phyloP scores from a whole-genome alignment of 2,329 filamentous ascomycete genomes.

The Arthroderma sp. region DNA sequence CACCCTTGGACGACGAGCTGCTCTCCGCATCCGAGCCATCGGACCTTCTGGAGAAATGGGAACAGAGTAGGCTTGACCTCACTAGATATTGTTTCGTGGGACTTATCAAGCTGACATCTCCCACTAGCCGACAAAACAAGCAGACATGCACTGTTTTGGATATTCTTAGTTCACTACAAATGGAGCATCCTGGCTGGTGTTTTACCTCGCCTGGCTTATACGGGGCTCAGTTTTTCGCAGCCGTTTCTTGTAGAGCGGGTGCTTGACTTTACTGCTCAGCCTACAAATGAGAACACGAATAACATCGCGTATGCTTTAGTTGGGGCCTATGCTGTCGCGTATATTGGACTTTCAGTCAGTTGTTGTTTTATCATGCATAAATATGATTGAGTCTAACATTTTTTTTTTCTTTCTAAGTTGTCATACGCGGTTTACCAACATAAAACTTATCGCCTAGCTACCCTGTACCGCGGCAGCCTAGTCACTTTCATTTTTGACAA shows the following conservation, averaged over 20 bases:
- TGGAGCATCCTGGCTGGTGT: background rate
- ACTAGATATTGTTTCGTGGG: background rate
- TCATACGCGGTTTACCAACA: conserved; percentile 4
- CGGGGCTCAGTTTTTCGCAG: background rate
- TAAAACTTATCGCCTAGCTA: conserved; percentile 3
- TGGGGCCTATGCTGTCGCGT: conserved; percentile 1
- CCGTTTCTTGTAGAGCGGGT: background rate
- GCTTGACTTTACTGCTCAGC: background rate
- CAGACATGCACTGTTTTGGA: background rate
- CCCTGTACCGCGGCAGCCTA: background rate
- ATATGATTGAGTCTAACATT: background rate
- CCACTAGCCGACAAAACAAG: background rate
- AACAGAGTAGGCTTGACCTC: background rate
- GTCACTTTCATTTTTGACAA: conserved; percentile 3
- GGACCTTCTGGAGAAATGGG: background rate
- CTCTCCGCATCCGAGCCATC: background rate
- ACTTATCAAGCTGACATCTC: background rate
- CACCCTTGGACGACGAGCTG: background rate
- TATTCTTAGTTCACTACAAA: background rate
- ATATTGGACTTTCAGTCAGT: conserved; percentile 7
- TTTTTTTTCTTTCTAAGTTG: background rate
- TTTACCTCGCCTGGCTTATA: background rate
- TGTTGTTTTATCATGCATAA: background rate
- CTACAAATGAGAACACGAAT: background rate
- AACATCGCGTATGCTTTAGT: background rate